Evolutionary conservation across 208 protist genomes (phyloP), one percentile per base, ranked within the genome.

Genomic region (Acanthamoeba pearcei): DNA sequence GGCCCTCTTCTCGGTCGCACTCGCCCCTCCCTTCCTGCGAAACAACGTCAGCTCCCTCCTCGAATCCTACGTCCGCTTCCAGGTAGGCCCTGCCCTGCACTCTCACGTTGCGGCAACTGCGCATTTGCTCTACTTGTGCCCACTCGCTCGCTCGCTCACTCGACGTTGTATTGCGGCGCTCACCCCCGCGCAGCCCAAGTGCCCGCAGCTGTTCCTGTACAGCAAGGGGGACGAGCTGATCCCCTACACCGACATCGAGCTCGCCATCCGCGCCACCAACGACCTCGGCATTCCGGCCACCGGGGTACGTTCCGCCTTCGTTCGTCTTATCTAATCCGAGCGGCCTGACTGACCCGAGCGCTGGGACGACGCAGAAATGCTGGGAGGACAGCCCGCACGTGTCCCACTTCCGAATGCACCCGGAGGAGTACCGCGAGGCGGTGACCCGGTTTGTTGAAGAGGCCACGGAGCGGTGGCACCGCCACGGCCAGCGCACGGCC

Each of bases 351-450:
- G 38, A 42, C 38, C 13, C 55, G 17, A 60, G 68, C 68, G 27
- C 12, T 12, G 32, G 29, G 68, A 5, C 29, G 15, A 9, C 35
- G 35, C 53, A 88, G 80, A 88, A 24, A 38, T 24, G 51, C 29
- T 88, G 80, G 80, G 80, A 88, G 29, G 80, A 88, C 53, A 88
- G 80, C 29, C 80, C 80, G 5, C 80, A 88, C 80, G 80, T 88
- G 8, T 13, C 51, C 12, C 80, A 88, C 51, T 88, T 88, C 49
- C 24, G 80, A 6, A 42, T 66, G n/a, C 80, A 88, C 53, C 80
- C 80, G 29, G 49, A 57, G 5, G 80, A 88, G 53, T 88, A 88
- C 29, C 17, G 51, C 27, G 80, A 19, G 1, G 80, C 53, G 1
- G 80, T 88, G 19, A 2, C 27, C 22, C 4, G 24, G 51, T 88